Conservation (phyloP, 306 rosid genomes). For the Lathyrus sativus region DNA sequence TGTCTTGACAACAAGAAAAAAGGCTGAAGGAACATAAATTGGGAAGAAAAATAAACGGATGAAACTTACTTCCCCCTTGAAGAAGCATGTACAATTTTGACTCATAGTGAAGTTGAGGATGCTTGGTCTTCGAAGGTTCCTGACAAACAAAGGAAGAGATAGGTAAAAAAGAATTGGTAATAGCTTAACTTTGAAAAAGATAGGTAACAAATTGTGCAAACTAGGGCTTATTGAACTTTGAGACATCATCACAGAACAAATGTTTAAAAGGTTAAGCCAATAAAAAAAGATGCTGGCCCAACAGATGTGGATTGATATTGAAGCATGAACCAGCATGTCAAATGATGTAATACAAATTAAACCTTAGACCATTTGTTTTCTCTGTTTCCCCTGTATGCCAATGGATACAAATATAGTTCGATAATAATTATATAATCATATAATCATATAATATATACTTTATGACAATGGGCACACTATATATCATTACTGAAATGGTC, state of each 20-base stretch:
- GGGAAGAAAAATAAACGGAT: constrained; percentile 13
- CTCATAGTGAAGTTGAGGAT: constrained; percentile 98
- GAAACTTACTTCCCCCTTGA: constrained; percentile 94
- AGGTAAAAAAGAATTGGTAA: constrained; percentile 8
- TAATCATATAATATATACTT: background rate
- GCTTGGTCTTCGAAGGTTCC: constrained; percentile 95
- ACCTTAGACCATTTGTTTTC: constrained; percentile 1
- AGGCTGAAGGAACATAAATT: constrained; percentile 15
- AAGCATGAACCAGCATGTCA: constrained; percentile 32
- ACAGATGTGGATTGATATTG: constrained; percentile 26
- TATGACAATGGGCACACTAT: constrained; percentile 1
- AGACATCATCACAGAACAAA: constrained; percentile 6
- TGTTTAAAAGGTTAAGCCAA: constrained; percentile 22
- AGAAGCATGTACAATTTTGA: constrained; percentile 95
- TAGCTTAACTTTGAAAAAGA: constrained; percentile 11
- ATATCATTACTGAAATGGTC: constrained; percentile 1
- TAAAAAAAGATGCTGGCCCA: constrained; percentile 1
- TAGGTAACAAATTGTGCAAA: constrained; percentile 32
- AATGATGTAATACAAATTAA: constrained; percentile 29
- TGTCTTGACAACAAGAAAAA: constrained; percentile 7
- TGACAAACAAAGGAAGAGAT: constrained; percentile 44
- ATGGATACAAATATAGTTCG: constrained; percentile 3
- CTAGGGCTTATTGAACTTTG: background rate
- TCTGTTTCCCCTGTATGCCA: constrained; percentile 9
- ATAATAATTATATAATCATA: constrained; percentile 10